Base-by-base conservation (phyloP, 2,329 filamentous ascomycete genomes). In the Geosmithia morbida region DNA sequence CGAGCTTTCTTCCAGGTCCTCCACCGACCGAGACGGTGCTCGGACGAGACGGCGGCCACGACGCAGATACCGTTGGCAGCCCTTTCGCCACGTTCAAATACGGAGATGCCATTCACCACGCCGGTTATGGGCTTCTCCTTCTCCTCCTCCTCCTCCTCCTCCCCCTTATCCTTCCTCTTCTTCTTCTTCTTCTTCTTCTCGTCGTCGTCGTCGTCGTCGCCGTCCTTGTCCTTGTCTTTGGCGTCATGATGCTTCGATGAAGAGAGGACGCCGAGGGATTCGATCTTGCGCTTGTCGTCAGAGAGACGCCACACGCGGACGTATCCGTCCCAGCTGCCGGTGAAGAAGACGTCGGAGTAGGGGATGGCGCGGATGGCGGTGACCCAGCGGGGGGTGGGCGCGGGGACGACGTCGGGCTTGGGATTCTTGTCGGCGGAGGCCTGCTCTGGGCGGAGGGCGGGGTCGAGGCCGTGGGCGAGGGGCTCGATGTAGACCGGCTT, bases 241-340 rank as follows among this genome's bases (percentile, higher is more conserved):
- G 46, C 44, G 29, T 46, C 49, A 3, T 58, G 51, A 19, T 56
- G 51, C 37, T 56, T 48, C 29, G 53, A 53, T 18, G 48, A 55
- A 13, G 78, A 83, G 29, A 92, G 68, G 1, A 79, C 71, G 1
- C 87, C 88, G 7, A 87, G 64, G 1, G 77, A 66, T 57, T 92
- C 81, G 43, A 98, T 75, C 52, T 74, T 80, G 61, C 78, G 79
- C 66, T 89, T 92, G 61, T 96, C 90, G 41, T 86, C 79, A 47
- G 81, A 84, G 18, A 98, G 72, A 51, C 75, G 80, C 92, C 92
- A 98, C 5, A 83, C 83, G 45, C 90, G 75, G 49, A 98, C 74
- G 62, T 78, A 81, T 2, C 92, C 92, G 60, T 67, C 92, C 89
- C 90, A 98, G 64, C 87, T 95, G 30, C 90, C 92, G 53, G 82